These are phyloP conservation scores for Elsinoe australis DNA, from an alignment of 2,329 filamentous ascomycete genomes.

Conservation along the genomic window DNA sequence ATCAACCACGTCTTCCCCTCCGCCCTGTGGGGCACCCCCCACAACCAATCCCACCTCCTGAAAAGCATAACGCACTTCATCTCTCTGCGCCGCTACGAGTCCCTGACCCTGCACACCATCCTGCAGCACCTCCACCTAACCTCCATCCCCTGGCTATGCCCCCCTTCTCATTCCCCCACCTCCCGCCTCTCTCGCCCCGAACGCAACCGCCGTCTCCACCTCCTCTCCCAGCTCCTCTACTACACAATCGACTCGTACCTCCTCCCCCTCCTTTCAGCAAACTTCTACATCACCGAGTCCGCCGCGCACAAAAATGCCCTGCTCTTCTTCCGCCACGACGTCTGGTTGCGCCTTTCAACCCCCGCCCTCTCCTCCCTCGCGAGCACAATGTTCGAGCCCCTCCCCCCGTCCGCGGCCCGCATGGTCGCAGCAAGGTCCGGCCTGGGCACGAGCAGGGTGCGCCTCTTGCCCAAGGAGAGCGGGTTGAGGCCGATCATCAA, in stretches of 20 bases:
- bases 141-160: constrained; percentile 57
- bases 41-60: constrained; percentile 58
- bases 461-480: constrained; percentile 71
- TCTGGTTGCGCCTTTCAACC: constrained; percentile 72
- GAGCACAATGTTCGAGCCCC: constrained; percentile 67
- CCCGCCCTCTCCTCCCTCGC: constrained; percentile 64
- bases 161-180: constrained; percentile 38
- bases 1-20: constrained; percentile 65
- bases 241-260: constrained; percentile 88
- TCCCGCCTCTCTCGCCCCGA: constrained; percentile 63
- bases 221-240: constrained; percentile 80
- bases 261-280: constrained; percentile 74
- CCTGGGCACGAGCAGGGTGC: constrained; percentile 69
- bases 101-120: constrained; percentile 68
- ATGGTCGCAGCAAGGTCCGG: constrained; percentile 53
- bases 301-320: constrained; percentile 69
- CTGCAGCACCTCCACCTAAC: constrained; percentile 53
- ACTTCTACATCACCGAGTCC: constrained; percentile 94
- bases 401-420: constrained; percentile 52
- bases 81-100: constrained; percentile 70
- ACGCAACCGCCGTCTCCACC: constrained; percentile 63
- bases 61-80: constrained; percentile 71
- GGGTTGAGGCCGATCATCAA: constrained; percentile 84
- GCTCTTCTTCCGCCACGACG: constrained; percentile 91
- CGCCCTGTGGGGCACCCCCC: constrained; percentile 62